Evolutionary conservation across 306 rosid species (phyloP).

Genomic region (Potentilla sterilis): DNA sequence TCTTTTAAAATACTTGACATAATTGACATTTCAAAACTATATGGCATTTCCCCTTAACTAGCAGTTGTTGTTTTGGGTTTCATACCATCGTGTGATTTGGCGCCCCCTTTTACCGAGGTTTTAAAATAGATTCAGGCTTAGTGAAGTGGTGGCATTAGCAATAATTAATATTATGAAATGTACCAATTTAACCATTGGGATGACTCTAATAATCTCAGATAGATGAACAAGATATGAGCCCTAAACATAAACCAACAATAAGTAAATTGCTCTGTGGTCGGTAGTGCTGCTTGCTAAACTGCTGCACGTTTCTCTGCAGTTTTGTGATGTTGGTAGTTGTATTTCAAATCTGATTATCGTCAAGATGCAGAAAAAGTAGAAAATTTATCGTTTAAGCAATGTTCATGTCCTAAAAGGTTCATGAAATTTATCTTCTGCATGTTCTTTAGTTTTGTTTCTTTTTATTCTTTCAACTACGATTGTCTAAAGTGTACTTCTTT

Average conservation of each 20-base stretch:
- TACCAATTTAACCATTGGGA: neutral
- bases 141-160: neutral
- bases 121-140: neutral
- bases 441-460: neutral
- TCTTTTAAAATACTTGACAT: neutral
- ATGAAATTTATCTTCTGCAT: neutral
- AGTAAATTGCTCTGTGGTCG: neutral
- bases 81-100: neutral
- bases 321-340: neutral
- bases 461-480: neutral
- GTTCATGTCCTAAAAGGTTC: neutral
- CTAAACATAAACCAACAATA: neutral
- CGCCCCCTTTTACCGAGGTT: neutral
- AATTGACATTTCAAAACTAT: neutral
- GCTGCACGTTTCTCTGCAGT: neutral
- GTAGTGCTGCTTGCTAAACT: neutral
- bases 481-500: neutral
- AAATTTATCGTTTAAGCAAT: neutral
- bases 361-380: neutral
- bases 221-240: neutral
- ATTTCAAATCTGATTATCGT: neutral
- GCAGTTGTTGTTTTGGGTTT: neutral
- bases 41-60: neutral
- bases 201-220: neutral
- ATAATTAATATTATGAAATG: neutral